These are phyloP conservation scores for Acanthamoeba divionensis DNA, from an alignment of 208 protist species.

Conservation along the genomic window DNA sequence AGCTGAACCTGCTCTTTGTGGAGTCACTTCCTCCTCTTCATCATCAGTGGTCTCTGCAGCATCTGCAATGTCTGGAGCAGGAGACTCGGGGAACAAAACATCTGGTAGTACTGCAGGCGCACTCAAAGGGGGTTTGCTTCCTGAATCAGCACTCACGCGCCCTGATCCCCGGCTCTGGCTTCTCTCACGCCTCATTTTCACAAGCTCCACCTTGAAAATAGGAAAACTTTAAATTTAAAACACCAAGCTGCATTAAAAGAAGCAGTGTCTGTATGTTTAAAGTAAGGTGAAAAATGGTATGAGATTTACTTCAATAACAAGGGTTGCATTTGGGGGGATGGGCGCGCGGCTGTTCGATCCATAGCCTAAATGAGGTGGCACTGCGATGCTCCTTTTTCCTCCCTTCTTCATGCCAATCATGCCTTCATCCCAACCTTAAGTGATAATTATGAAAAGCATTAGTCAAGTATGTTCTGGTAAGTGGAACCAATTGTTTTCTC, in stretches of 20 bases:
- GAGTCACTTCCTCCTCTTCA: background rate
- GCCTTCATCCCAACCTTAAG: conserved; percentile 25
- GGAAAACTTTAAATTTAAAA: too few species aligned
- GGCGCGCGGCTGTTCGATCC: background rate
- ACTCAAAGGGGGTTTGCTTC: too few species aligned
- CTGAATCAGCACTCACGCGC: background rate
- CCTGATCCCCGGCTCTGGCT: background rate
- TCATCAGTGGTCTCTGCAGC: background rate
- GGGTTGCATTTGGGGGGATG: background rate
- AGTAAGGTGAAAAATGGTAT: background rate
- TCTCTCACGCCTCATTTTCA: background rate
- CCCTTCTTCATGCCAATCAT: conserved; percentile 24
- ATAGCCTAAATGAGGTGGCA: background rate
- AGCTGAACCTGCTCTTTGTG: too few species aligned
- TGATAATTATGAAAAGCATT: background rate
- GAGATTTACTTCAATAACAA: background rate
- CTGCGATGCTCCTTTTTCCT: background rate
- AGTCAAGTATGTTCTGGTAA: background rate
- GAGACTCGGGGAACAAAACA: background rate
- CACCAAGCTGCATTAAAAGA: too few species aligned
- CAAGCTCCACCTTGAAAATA: background rate
- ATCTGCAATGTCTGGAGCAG: background rate
- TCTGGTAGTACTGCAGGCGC: background rate
- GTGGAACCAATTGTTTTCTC: too few species aligned
- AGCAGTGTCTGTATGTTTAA: background rate